Evolutionary conservation across 2,329 filamentous ascomycete species (phyloP).

Genomic region (Simplicillium sp.): DNA sequence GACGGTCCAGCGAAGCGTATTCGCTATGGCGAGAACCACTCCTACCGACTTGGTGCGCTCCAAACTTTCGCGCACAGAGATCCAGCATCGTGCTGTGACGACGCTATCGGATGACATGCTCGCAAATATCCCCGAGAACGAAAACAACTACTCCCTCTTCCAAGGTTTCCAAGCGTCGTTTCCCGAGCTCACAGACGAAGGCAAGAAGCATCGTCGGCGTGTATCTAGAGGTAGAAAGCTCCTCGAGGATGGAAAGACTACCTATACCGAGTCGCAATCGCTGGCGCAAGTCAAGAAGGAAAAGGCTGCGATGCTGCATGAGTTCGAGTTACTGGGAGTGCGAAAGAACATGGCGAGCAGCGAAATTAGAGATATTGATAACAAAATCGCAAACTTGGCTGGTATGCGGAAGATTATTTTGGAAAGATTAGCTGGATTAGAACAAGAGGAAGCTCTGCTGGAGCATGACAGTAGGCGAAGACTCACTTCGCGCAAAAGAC

Average conservation of each 20-base stretch:
- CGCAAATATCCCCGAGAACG: constrained; percentile 76
- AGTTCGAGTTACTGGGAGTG: constrained; percentile 82
- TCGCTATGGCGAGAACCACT: constrained; percentile 81
- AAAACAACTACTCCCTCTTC: constrained; percentile 84
- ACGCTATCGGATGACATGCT: constrained; percentile 87
- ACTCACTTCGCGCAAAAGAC: background rate
- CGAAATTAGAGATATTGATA: constrained; percentile 93
- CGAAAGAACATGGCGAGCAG: constrained; percentile 96
- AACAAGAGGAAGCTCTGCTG: constrained; percentile 82
- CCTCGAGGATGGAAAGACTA: constrained; percentile 52
- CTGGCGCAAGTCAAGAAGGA: constrained; percentile 71
- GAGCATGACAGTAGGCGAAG: constrained; percentile 70
- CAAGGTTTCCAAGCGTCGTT: constrained; percentile 91
- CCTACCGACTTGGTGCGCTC: constrained; percentile 92
- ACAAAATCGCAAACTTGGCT: constrained; percentile 87
- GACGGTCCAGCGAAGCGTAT: constrained; percentile 77
- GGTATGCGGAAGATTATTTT: constrained; percentile 89
- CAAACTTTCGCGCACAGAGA: constrained; percentile 82
- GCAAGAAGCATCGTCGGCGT: constrained; percentile 60
- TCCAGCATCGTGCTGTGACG: constrained; percentile 84
- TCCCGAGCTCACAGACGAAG: constrained; percentile 60
- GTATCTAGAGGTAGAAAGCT: constrained; percentile 69
- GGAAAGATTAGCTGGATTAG: constrained; percentile 73
- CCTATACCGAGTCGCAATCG: constrained; percentile 44
- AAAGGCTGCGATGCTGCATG: constrained; percentile 68